phyloP scores from a whole-genome alignment of 2,329 filamentous ascomycete genomes.

The Leptosphaerulina australis region DNA sequence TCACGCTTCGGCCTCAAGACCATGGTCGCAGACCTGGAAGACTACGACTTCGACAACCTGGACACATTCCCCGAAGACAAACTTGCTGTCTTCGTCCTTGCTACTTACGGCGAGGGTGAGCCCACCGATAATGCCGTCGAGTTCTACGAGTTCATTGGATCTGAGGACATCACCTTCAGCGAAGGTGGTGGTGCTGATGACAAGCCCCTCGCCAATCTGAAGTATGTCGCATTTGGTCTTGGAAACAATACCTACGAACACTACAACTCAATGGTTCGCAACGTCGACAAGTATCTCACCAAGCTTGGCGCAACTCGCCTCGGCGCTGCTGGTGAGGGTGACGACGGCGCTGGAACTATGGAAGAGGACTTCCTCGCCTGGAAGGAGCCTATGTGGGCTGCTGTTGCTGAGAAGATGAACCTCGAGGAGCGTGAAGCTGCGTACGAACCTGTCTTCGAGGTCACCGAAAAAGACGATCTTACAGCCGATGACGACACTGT shows the following conservation, averaged over 20 bases:
- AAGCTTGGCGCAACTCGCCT: conserved; percentile 85
- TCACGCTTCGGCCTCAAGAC: conserved; percentile 95
- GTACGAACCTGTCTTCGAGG: conserved; percentile 89
- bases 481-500: conserved; percentile 78
- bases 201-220: conserved; percentile 78
- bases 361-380: conserved; percentile 98
- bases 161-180: conserved; percentile 81
- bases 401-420: conserved; percentile 79
- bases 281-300: conserved; percentile 79
- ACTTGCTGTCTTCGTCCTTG: conserved; percentile 91
- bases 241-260: conserved; percentile 99
- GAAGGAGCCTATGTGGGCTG: conserved; percentile 99
- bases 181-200: conserved; percentile 67
- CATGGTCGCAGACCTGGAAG: conserved; percentile 97
- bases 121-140: conserved; percentile 98
- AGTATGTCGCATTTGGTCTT: conserved; percentile 93
- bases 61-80: conserved; percentile 89
- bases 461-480: conserved; percentile 76
- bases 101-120: conserved; percentile 97
- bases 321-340: conserved; percentile 88
- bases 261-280: conserved; percentile 98
- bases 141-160: conserved; percentile 94
- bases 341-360: conserved; percentile 98
- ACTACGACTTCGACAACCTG: conserved; percentile 95
- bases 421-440: conserved; percentile 94